These are phyloP conservation scores for Funneliformis mosseae DNA, from an alignment of 192 early-diverging fungal genomes.

Conservation along the genomic window DNA sequence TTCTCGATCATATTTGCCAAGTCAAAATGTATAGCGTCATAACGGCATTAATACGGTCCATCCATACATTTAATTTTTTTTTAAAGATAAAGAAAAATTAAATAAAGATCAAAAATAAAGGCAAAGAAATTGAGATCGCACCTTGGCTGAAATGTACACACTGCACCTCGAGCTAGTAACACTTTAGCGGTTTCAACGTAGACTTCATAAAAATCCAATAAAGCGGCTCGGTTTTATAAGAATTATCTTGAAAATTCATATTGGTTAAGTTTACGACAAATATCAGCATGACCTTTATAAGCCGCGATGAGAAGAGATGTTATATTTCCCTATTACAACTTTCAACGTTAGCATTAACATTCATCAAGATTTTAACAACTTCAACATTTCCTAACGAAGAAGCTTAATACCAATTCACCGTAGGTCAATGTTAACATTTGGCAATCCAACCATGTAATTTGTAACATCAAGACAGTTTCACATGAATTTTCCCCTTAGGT, in stretches of 20 bases:
- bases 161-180: slow-evolving; percentile 42
- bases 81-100: neutral
- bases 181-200: slow-evolving; percentile 39
- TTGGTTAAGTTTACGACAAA: slow-evolving; percentile 47
- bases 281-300: slow-evolving; percentile 52
- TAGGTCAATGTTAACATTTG: slow-evolving; percentile 35
- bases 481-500: slow-evolving; percentile 39
- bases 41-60: slow-evolving; percentile 48
- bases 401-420: slow-evolving; percentile 49
- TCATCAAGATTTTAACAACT: slow-evolving; percentile 43
- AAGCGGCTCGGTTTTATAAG: slow-evolving; percentile 44
- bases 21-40: slow-evolving; percentile 39
- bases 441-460: slow-evolving; percentile 34
- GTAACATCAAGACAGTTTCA: slow-evolving; percentile 41
- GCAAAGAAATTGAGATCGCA: neutral
- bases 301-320: slow-evolving; percentile 71
- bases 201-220: slow-evolving; percentile 41
- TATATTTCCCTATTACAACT: slow-evolving; percentile 45
- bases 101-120: neutral
- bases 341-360: slow-evolving; percentile 38
- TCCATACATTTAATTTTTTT: slow-evolving; percentile 26
- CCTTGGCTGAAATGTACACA: slow-evolving; percentile 38
- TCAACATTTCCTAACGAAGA: slow-evolving; percentile 41
- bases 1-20: slow-evolving; percentile 41
- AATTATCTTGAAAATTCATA: slow-evolving; percentile 47